Evolutionary conservation across 176 grass and related monocot species (phyloP).

Genomic region (Avena insularis): DNA sequence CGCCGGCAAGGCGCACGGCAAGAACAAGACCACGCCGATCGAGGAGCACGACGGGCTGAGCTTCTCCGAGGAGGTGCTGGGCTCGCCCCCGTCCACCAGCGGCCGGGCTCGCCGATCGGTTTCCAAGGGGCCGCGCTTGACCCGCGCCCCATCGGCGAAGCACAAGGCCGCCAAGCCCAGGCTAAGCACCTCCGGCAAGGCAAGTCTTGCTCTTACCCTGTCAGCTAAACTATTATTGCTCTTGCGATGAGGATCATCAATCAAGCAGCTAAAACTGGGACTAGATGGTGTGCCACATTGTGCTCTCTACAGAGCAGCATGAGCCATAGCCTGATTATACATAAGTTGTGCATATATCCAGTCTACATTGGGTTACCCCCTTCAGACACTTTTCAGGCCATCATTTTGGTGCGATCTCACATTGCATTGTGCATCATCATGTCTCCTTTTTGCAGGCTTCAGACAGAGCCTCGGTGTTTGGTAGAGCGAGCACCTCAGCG

Average conservation of each 20-base stretch:
- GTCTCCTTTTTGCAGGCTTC: slow-evolving; percentile 40
- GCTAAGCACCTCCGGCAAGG: slow-evolving; percentile 48
- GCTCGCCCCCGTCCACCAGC: slow-evolving; percentile 27
- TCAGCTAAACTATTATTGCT: neutral
- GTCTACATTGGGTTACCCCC: neutral
- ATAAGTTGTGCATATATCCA: neutral
- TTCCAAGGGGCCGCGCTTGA: slow-evolving; percentile 37
- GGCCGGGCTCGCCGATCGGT: slow-evolving; percentile 34
- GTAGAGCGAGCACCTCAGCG: slow-evolving; percentile 79
- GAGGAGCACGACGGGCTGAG: slow-evolving; percentile 36
- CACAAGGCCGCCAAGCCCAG: slow-evolving; percentile 31
- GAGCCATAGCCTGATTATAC: neutral
- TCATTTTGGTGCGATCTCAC: neutral
- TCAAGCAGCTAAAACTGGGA: neutral
- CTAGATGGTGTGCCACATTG: neutral
- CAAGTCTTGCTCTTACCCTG: slow-evolving; percentile 33
- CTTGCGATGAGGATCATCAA: neutral
- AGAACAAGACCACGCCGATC: slow-evolving; percentile 53
- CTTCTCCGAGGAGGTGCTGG: neutral
- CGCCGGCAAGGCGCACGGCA: slow-evolving; percentile 34
- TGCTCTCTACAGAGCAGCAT: neutral
- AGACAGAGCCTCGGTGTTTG: slow-evolving; percentile 53
- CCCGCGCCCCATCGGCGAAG: slow-evolving; percentile 26
- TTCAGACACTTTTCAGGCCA: neutral
- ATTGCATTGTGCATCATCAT: neutral